Evolutionary conservation across 306 rosid genomes (phyloP).

Genomic region (Albizia julibrissin): DNA sequence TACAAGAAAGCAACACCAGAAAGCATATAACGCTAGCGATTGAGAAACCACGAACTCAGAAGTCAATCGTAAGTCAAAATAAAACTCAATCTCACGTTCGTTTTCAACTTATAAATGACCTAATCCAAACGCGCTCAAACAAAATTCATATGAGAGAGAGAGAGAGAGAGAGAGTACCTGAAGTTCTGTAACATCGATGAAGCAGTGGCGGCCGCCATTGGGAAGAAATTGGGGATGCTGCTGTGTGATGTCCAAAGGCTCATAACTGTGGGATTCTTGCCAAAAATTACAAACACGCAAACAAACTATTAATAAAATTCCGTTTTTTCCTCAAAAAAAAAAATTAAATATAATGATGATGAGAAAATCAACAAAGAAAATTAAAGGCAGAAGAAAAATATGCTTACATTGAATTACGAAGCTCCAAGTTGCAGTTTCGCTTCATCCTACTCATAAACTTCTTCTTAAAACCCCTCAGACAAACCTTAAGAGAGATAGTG

Average conservation of each 20-base stretch:
- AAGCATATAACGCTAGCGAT: too few relatives aligned
- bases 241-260: slow-evolving; percentile 18
- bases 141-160: too few relatives aligned
- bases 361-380: background rate
- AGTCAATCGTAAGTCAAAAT: too few relatives aligned
- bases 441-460: slow-evolving; percentile 15
- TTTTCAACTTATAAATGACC: too few relatives aligned
- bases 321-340: background rate
- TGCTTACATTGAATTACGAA: slow-evolving; percentile 37
- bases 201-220: background rate
- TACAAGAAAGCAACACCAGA: too few relatives aligned
- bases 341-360: background rate
- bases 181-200: slow-evolving; percentile 30
- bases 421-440: slow-evolving; percentile 28
- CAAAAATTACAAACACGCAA: background rate
- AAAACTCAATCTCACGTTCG: too few relatives aligned
- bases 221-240: slow-evolving; percentile 7
- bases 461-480: background rate
- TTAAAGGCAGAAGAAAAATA: background rate
- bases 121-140: too few relatives aligned
- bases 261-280: slow-evolving; percentile 30
- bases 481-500: background rate
- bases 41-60: too few relatives aligned
- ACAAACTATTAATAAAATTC: background rate
- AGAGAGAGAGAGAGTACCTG: slow-evolving; percentile 17